Conservation (phyloP, 306 rosid species). For the Carpinus viminea region DNA sequence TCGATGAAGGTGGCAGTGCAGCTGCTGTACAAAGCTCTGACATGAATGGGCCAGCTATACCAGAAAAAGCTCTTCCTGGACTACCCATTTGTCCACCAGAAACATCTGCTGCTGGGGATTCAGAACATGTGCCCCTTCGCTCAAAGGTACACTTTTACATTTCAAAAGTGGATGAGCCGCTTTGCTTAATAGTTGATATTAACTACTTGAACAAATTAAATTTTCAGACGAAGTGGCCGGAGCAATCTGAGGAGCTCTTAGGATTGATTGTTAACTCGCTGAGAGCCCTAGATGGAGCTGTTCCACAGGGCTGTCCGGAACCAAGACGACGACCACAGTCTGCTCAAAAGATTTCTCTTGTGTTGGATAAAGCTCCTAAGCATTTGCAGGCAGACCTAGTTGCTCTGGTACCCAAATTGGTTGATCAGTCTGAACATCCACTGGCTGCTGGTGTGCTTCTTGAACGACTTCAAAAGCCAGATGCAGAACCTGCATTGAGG, state of each 20-base stretch:
- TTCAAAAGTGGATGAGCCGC: conserved; percentile 22
- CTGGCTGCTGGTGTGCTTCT: conserved; percentile 90
- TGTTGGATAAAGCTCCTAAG: conserved; percentile 95
- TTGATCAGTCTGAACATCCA: conserved; percentile 95
- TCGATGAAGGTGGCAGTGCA: conserved; percentile 61
- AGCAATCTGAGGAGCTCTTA: conserved; percentile 97
- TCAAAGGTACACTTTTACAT: conserved; percentile 62
- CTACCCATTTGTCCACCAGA: conserved; percentile 77
- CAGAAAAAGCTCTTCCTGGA: conserved; percentile 65
- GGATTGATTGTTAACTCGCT: conserved; percentile 95
- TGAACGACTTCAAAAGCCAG: conserved; percentile 86
- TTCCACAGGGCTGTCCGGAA: conserved; percentile 93
- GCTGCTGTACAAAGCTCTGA: conserved; percentile 94
- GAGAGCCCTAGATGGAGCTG: conserved; percentile 95
- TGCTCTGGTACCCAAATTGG: conserved; percentile 90
- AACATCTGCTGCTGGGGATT: conserved; percentile 67
- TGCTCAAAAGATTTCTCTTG: conserved; percentile 90
- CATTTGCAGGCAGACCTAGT: conserved; percentile 90
- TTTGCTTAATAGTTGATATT: conserved; percentile 31
- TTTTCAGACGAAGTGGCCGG: conserved; percentile 94
- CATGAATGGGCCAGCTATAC: conserved; percentile 43
- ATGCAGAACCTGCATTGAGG: conserved; percentile 84
- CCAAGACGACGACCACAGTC: conserved; percentile 97
- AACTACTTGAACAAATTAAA: conserved; percentile 30
- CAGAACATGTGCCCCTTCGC: conserved; percentile 64